These are phyloP conservation scores for Colletotrichum aenigma DNA, from an alignment of 2,329 filamentous ascomycete species.

Conservation along the genomic window DNA sequence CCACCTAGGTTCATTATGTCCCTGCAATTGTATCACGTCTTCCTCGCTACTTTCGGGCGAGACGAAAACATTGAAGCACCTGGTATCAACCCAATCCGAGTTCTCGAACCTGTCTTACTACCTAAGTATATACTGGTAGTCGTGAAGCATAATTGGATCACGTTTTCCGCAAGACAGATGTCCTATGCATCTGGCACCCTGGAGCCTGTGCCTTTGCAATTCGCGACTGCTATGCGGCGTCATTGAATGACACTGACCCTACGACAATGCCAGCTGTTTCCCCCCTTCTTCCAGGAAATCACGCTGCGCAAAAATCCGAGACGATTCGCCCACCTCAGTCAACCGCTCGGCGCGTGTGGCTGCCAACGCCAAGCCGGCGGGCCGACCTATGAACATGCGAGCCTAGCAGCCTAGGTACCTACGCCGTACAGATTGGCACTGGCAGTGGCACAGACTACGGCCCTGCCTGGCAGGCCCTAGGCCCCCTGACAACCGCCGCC, in stretches of 20 bases:
- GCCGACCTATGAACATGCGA: not conserved
- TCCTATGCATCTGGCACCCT: conserved; percentile 1
- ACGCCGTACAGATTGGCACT: not conserved
- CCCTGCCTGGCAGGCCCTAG: not conserved
- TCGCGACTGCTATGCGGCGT: not conserved
- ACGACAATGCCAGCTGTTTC: not conserved
- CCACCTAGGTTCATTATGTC: not conserved
- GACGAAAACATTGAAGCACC: not conserved
- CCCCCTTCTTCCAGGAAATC: not conserved
- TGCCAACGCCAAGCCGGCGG: not conserved
- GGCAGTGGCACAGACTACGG: not conserved
- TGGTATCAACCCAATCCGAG: not conserved
- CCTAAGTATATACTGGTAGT: not conserved
- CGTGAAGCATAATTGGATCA: not conserved
- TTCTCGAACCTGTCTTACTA: not conserved
- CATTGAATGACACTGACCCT: not conserved
- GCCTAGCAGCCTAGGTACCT: not conserved
- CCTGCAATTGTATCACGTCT: not conserved
- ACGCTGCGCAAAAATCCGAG: not conserved
- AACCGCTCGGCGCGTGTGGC: not conserved
- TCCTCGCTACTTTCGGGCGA: not conserved
- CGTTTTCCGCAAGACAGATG: not conserved
- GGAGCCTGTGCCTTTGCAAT: not conserved
- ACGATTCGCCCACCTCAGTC: not conserved
- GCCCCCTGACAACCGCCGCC: too few relatives aligned